Base-by-base conservation (phyloP, 1,284 basidiomycete species). In the Pseudozyma pruni region DNA sequence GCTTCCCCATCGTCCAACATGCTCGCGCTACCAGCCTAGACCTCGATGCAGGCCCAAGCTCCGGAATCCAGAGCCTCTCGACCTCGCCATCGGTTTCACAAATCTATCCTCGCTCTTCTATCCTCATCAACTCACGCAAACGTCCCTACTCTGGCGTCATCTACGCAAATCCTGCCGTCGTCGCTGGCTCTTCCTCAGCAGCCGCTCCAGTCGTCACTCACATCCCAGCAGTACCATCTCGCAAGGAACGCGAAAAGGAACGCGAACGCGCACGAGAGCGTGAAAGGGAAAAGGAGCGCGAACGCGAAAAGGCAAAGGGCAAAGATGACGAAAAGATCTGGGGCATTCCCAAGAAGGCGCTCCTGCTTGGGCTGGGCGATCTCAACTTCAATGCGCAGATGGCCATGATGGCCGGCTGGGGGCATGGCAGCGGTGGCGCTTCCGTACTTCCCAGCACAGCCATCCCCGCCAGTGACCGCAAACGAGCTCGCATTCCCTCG, bases 331-430 rank as follows among this genome's bases (percentile, higher is more conserved):
- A 72, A 46, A 75, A 71, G 51, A 64, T 79, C 46, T 79, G 74
- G 74, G 76, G 76, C 8, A 79, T 79, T 33, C 76, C 76, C 32
- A 77, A 75, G 34, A 77, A 76, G 60, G 75, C 73, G 9, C 70
- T 79, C 33, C 68, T 76, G 13, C 61, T 76, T 32, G 76, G 76
- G 20, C 60, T 79, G 7, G 69, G 69, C 25, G 74, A 77, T 37
- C 60, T 77, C 63, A 75, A 75, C 58, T 77, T 79, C 61, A 77
- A 79, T 23, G 62, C 76, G 13, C 73, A 77, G 51, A 72, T 75
- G 68, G 67, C 74, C 45, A 78, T 78, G 69, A 62, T 76, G 42
- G 76, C 63, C 11, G 76, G 76, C 2, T 78, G 76, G 76, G 74
- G 76, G 13, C 76, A 75, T 38, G 74, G 74, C 23, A 76, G 72